phyloP scores from a whole-genome alignment of 139 green algal genomes.

The Pycnococcus provasolii region DNA sequence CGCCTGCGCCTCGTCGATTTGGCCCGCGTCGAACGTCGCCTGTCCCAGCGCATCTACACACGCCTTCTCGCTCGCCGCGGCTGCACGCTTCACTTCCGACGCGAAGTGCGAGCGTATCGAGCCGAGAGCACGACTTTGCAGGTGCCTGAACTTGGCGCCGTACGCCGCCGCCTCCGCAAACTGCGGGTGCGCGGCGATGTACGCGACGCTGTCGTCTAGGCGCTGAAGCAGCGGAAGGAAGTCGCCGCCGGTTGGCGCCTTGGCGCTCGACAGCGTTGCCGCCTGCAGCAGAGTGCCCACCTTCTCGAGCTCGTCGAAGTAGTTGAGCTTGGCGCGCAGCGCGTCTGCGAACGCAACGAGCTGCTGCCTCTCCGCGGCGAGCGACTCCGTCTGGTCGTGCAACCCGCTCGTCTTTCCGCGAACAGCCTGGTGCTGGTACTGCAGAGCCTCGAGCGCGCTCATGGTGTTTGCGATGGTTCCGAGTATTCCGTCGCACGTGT shows the following conservation, averaged over 20 bases:
- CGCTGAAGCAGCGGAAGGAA: constrained; percentile 67
- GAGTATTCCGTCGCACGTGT: constrained; percentile 50
- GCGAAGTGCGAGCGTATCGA: constrained; percentile 60
- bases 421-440: constrained; percentile 52
- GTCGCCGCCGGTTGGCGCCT: constrained; percentile 35
- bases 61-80: constrained; percentile 21
- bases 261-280: constrained; percentile 35
- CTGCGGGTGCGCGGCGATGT: constrained; percentile 57
- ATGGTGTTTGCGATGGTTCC: constrained; percentile 43
- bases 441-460: constrained; percentile 48
- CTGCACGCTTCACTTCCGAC: constrained; percentile 44
- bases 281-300: constrained; percentile 49
- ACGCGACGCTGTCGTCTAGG: constrained; percentile 82
- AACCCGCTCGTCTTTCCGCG: constrained; percentile 33
- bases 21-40: constrained; percentile 11
- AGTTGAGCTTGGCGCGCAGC: constrained; percentile 57
- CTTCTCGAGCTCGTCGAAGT: constrained; percentile 92
- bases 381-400: constrained; percentile 49
- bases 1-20: constrained; percentile 56
- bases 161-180: constrained; percentile 79
- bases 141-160: constrained; percentile 68
- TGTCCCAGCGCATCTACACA: constrained; percentile 25
- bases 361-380: constrained; percentile 48
- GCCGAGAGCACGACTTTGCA: constrained; percentile 67
- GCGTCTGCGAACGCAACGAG: constrained; percentile 59